Base-by-base conservation (phyloP, 768 basidiomycete species). In the Russula lepida region DNA sequence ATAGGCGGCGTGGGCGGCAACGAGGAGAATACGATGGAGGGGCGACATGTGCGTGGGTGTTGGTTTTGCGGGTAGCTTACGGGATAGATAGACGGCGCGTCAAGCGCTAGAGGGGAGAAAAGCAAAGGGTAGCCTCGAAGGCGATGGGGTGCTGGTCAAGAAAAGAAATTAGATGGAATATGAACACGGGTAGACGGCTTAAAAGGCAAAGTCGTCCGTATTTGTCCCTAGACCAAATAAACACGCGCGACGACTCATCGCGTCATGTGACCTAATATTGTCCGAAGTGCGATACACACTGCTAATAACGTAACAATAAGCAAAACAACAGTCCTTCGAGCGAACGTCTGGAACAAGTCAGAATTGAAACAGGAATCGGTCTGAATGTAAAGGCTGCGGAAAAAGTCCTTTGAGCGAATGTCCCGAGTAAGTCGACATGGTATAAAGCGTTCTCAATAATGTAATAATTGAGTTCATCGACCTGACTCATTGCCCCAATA, bases 1-100 rank as follows among this genome's bases (percentile, higher is more conserved):
- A 59, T 69, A 72, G 62, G 75, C 66, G 50, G 76, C 73, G 67
- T 78, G 72, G 52, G 79, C 67, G 58, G 74, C 74, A 68, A 79
- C 60, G 63, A 76, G 69, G 62, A 78, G 58, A 65, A 73, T 70
- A 64, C 73, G 76, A 68, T 70, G 68, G 68, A 76, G 57, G 23
- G 71, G 74, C 63, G 73, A 67, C 74, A 76, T 55, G 52, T 53
- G 23, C n/a, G 54, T 23, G 35, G 39, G 35, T 52, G 11, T 59
- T 15, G 46, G 33, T 55, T 49, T 8, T 41, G 55, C 46, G 41
- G 41, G 43, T 51, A 41, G 75, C 73, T 41, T 33, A 64, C 69
- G 33, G 66, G 60, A 61, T 78, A 63, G 58, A 73, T 73, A 35
- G 61, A 57, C 2, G 19, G 41, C 64, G 64, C 57, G 59, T 66